Percentiles rank a stretch among this genome's conserved stretches.
These are phyloP conservation scores for Penicillium brevicompactum DNA, from an alignment of 2,329 filamentous ascomycete genomes.

Conservation along the genomic window DNA sequence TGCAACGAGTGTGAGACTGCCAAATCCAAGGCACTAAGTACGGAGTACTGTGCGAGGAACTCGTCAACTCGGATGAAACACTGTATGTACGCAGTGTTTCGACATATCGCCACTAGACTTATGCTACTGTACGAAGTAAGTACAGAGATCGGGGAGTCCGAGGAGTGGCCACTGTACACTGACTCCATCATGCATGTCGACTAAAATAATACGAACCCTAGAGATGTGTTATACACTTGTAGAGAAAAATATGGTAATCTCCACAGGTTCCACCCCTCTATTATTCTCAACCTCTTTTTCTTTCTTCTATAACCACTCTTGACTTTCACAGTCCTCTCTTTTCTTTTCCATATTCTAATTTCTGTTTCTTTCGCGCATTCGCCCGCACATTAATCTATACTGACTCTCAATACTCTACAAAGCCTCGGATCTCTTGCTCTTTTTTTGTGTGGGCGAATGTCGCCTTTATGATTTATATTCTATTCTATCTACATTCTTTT, in stretches of 20 bases:
- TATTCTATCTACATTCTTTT: slow-evolving; percentile 35
- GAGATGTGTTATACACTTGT: background rate
- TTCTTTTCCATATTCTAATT: slow-evolving; percentile 29
- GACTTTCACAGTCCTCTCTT: slow-evolving; percentile 24
- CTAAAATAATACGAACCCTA: slow-evolving; percentile 11
- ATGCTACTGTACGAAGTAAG: too few relatives aligned
- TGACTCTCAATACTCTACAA: background rate
- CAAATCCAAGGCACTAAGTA: slow-evolving; percentile 1
- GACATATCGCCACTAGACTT: slow-evolving; percentile 14
- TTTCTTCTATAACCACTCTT: slow-evolving; percentile 19
- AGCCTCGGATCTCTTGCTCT: background rate
- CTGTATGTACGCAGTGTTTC: slow-evolving; percentile 13
- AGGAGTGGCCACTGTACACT: slow-evolving; percentile 3
- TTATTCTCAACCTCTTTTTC: slow-evolving; percentile 18
- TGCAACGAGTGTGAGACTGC: slow-evolving; percentile 26
- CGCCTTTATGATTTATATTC: slow-evolving; percentile 38
- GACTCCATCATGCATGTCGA: slow-evolving; percentile 12
- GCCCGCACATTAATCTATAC: slow-evolving; percentile 36
- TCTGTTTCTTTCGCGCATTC: slow-evolving; percentile 35
- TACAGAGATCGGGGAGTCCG: slow-evolving; percentile 21
- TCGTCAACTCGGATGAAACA: slow-evolving; percentile 15
- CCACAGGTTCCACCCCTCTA: slow-evolving; percentile 18
- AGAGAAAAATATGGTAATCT: slow-evolving; percentile 9
- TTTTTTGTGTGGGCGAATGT: slow-evolving; percentile 42
- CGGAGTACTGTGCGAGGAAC: slow-evolving; percentile 15